Base-by-base conservation (phyloP, 495 filamentous ascomycete species). In the Penicillium desertorum region DNA sequence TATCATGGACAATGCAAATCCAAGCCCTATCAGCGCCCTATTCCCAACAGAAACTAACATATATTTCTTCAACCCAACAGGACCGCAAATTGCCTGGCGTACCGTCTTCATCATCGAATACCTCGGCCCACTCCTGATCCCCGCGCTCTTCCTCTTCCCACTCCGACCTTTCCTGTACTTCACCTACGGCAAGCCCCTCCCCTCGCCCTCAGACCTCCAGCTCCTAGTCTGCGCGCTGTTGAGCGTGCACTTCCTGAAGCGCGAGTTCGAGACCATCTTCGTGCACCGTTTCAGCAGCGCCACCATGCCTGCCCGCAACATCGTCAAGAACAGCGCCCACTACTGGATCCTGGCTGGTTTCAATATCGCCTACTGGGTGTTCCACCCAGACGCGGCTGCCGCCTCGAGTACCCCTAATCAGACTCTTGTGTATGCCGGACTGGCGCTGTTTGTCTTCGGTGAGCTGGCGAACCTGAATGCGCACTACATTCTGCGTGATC, bases 41-140 rank as follows among this genome's bases (percentile, higher is more conserved):
- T 17, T 17, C 42, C 30, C 17, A 10, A 14, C 27, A 57, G 37
- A 52, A 36, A 20, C 58, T 57, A 58, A 64, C 56, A 27, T 29
- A 54, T 22, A 25, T 5, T 32, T 14, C 34, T 60, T 29, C 22
- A 59, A 47, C 17, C 5, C 11, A 49, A 32, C 19, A 97, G 93
- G 94, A 46, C 87, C 87, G 30, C 94, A 98, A 73, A 89, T 97
- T 56, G 85, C 83, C 48, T 98, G 94, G 94, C 88, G 86, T 57
- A 92, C 91, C 51, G 95, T 97, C 65, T 98, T 92, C 77, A 73
- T 96, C 56, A 84, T 96, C 71, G 94, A 98, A 78, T 98, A 98
- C 74, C 76, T 91, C 55, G 94, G 94, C 8, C 94, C 94, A n/a
- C 85, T 98, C 60, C 70, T 97, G 64, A 89, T 97, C 76, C 92